Percentiles rank a stretch among this genome's conserved stretches.
Evolutionary conservation across 148 eudicot species (phyloP).

Genomic region (Rhododendron kiyosumense): DNA sequence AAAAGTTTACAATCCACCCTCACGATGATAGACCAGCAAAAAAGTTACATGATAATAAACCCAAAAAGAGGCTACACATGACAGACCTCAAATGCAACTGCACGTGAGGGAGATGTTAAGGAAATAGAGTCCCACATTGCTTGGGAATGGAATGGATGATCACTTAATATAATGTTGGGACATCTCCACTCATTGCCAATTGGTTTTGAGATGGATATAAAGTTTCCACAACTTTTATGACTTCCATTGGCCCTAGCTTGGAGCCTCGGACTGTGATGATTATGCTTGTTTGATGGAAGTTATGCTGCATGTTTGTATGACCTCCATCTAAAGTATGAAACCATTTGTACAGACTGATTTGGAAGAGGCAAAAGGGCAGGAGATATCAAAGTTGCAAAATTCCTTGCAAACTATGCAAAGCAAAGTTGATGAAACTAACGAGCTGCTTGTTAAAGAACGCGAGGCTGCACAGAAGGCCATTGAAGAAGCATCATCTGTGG

Average conservation of each 20-base stretch:
- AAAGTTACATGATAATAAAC: no score
- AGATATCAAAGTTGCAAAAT: constrained; percentile 59
- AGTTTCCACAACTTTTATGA: not conserved
- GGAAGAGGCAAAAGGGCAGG: constrained; percentile 79
- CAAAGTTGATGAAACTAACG: constrained; percentile 57
- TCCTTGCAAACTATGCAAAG: constrained; percentile 62
- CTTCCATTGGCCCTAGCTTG: not conserved
- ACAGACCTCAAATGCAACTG: not conserved
- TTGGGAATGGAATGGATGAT: not conserved
- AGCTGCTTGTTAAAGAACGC: constrained; percentile 54
- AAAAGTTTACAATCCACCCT: not conserved
- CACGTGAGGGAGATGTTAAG: no score
- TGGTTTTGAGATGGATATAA: not conserved
- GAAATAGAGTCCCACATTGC: not conserved
- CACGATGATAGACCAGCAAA: not conserved
- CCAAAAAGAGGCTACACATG: not conserved
- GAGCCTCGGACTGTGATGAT: not conserved
- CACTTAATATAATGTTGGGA: not conserved
- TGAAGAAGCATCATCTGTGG: constrained; percentile 48
- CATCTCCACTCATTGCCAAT: not conserved
- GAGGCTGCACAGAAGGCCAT: constrained; percentile 57
- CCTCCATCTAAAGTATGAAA: not conserved
- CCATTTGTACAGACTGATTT: constrained; percentile 58
- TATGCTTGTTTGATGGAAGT: not conserved
- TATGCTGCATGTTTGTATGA: constrained; percentile 1